Evolutionary conservation across 495 filamentous ascomycete genomes (phyloP), one percentile per base, ranked within the genome.

Genomic region (Hypoxylon rickii): DNA sequence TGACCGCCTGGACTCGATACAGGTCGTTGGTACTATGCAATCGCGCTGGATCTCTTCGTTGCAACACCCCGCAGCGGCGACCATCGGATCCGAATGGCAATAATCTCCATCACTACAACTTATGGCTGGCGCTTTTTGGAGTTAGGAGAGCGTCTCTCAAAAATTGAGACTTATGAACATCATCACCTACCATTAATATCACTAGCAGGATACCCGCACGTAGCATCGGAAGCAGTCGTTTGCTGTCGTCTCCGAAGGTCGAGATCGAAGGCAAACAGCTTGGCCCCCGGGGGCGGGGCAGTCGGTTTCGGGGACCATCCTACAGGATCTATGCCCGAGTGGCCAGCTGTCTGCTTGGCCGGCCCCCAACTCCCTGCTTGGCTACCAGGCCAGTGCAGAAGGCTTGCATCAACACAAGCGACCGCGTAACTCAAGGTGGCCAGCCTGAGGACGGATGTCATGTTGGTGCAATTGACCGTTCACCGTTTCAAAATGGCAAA

Each of bases 271-370:
- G n/a, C n/a, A n/a, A n/a, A 29, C 44, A 43, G 60, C 42, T 38
- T 48, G 52, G 45, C 53, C 40, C 44, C 50, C 39, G 64, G 46
- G 36, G 64, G 66, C 20, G 61, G 61, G 52, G 70, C 41, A 44
- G 68, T 70, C 55, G 68, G 69, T 52, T 66, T 67, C 42, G 70
- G 61, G 16, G 50, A 20, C 66, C 66, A 69, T 62, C 54, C 51
- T 51, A 47, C 60, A 62, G 60, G 44, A 57, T 60, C 48, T 56
- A 53, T 52, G 15, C 48, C 44, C 19, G 56, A 21, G 22, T 40
- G 40, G 33, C 52, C 51, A 32, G 38, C 17, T 24, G 60, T 56
- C 16, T 59, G 29, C 37, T 45, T 64, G 42, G 58, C 56, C 63
- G 66, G 59, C 54, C 55, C 57, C 66, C 66, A 66, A 65, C 55